phyloP scores from a whole-genome alignment of 1,284 basidiomycete species.

The Boletus sp. region DNA sequence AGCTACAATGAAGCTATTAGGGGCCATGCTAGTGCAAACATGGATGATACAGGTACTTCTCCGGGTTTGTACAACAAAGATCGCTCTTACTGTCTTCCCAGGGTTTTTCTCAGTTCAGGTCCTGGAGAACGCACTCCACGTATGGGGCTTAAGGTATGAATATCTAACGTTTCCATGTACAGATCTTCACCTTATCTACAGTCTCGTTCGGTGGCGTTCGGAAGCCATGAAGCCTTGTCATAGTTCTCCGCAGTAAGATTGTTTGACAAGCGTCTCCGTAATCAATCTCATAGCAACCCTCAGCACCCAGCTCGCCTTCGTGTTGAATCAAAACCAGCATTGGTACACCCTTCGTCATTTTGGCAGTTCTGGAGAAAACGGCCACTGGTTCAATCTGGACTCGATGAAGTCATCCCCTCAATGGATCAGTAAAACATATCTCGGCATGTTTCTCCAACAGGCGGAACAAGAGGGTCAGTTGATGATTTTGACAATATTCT shows the following conservation, averaged over 20 bases:
- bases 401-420: conserved; percentile 70
- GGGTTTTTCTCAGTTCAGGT: conserved; percentile 89
- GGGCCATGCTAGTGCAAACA: conserved; percentile 62
- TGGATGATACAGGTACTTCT: conserved; percentile 76
- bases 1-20: conserved; percentile 48
- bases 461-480: conserved; percentile 74
- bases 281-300: conserved; percentile 11
- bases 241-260: conserved; percentile 68
- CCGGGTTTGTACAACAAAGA: neutral
- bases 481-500: neutral
- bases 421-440: conserved; percentile 81
- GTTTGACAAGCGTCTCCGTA: conserved; percentile 6
- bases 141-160: conserved; percentile 75
- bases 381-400: conserved; percentile 91
- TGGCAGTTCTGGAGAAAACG: conserved; percentile 50
- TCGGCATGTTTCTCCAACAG: conserved; percentile 83
- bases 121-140: conserved; percentile 73
- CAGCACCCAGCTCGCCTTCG: conserved; percentile 83
- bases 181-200: conserved; percentile 24
- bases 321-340: conserved; percentile 83
- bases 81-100: conserved; percentile 23
- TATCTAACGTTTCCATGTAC: conserved; percentile 4
- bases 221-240: conserved; percentile 79
- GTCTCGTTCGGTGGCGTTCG: conserved; percentile 80
- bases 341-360: conserved; percentile 90